Evolutionary conservation across 345 rosid genomes (phyloP), one percentile per base, ranked within the genome.

Genomic region (Citropsis articulata): DNA sequence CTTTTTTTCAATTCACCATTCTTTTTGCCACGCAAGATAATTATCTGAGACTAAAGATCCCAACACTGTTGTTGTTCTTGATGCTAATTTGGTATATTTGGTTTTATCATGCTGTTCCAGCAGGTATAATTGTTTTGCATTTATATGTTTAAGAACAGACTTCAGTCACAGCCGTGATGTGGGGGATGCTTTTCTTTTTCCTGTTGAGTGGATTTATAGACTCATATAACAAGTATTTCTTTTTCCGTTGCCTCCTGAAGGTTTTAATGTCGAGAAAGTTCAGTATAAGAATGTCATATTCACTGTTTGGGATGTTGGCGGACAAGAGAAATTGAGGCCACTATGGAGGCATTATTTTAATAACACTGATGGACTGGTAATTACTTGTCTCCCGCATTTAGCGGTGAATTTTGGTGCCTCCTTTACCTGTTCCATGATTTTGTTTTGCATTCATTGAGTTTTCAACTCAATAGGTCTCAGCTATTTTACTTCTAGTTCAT

Each of bases 271-370:
- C 79, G 99, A 97, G 96, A 94, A 97, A 86, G 98, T 97, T 59
- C 98, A 94, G 89, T 97, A 97, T 84, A 97, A 97, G 92, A 94
- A 97, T 88, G 99, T 97, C 71, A 74, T 94, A 55, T 96, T 97
- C 88, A 97, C 98, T 22, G 99, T 94, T 71, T 97, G 99, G 99
- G 99, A 97, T 79, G 98, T 94, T 73, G 98, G 99, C 74, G 98
- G 99, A 38, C 98, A 94, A 84, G 98, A 94, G 90, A 97, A 96
- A 87, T 83, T 94, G 55, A 90, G 99, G 86, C 98, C 99, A 42
- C 87, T 97, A 6, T 97, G 99, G 99, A 90, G 99, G 89, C 99
- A 97, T 86, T 97, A 97, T 88, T 97, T 97, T 77, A 91, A 91
- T 69, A 94, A 97, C 83, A 97, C 99, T 16, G 99, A 97, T 87